These are phyloP conservation scores for Polychaeton citri DNA, from an alignment of 2,329 filamentous ascomycete genomes.

Conservation along the genomic window DNA sequence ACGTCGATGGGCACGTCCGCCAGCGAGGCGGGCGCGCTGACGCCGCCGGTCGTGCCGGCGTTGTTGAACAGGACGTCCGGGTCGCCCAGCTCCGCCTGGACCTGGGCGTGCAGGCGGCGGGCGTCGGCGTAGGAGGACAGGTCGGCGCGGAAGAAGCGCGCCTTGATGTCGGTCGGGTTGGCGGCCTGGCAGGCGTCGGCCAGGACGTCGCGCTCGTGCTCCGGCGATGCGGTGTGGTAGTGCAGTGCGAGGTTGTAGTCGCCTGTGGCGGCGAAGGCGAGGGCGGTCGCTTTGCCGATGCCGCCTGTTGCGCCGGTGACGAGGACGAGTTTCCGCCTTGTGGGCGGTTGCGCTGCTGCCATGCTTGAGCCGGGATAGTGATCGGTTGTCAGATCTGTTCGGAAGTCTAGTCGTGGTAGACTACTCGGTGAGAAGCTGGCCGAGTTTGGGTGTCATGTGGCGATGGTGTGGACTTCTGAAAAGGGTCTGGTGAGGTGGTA, in stretches of 20 bases:
- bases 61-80: slow-evolving; percentile 31
- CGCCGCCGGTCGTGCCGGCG: slow-evolving; percentile 18
- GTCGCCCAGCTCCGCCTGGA: slow-evolving; percentile 19
- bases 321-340: slow-evolving; percentile 17
- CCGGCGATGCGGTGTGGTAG: slow-evolving; percentile 25
- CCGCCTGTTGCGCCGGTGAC: slow-evolving; percentile 32
- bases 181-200: slow-evolving; percentile 16
- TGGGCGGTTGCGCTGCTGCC: no score
- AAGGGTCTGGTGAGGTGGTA: no score
- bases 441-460: no score
- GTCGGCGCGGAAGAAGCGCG: slow-evolving; percentile 16
- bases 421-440: no score
- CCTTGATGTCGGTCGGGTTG: slow-evolving; percentile 26
- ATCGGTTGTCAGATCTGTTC: no score
- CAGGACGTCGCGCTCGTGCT: slow-evolving; percentile 18
- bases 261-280: slow-evolving; percentile 26
- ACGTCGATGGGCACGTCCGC: slow-evolving; percentile 21
- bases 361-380: no score
- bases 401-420: no score
- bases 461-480: no score
- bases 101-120: slow-evolving; percentile 20
- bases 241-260: slow-evolving; percentile 30
- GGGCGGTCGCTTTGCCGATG: slow-evolving; percentile 30
- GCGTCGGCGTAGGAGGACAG: slow-evolving; percentile 14
- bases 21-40: slow-evolving; percentile 15